Percentiles rank a stretch among this genome's conserved stretches.
Conservation (phyloP, 176 grass and related monocot genomes). For the Zoysia pacifica region DNA sequence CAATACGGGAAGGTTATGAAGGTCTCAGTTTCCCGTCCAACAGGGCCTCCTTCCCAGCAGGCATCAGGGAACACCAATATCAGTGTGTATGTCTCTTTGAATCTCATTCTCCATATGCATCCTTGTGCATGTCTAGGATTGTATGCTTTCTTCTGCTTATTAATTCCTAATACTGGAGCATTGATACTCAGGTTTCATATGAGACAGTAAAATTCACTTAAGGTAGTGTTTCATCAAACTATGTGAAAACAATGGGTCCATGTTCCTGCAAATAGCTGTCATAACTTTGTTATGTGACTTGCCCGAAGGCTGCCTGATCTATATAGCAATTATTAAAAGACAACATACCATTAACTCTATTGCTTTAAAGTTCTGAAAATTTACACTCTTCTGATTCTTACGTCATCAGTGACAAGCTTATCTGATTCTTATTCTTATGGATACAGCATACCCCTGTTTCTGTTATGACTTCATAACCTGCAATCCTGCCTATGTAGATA, state of each 20-base stretch:
- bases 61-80: slow-evolving; percentile 69
- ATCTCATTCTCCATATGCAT: neutral
- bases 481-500: too few relatives aligned
- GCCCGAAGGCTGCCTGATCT: neutral
- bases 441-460: too few relatives aligned
- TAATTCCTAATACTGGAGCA: neutral
- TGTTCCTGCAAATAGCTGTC: slow-evolving; percentile 7
- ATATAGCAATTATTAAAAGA: slow-evolving; percentile 2
- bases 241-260: slow-evolving; percentile 8
- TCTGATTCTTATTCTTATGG: too few relatives aligned
- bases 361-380: slow-evolving; percentile 10
- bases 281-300: slow-evolving; percentile 1
- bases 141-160: neutral
- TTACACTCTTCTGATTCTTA: neutral
- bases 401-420: too few relatives aligned
- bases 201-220: slow-evolving; percentile 18
- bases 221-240: slow-evolving; percentile 24
- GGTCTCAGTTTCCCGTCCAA: slow-evolving; percentile 83
- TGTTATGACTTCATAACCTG: too few relatives aligned
- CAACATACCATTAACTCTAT: slow-evolving; percentile 5
- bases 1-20: slow-evolving; percentile 97
- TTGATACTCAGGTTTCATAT: neutral
- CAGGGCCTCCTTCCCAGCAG: slow-evolving; percentile 73
- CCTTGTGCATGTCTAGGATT: neutral
- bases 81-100: slow-evolving; percentile 71